phyloP scores from a whole-genome alignment of 495 filamentous ascomycete species.

The Talaromyces nanjingensis region DNA sequence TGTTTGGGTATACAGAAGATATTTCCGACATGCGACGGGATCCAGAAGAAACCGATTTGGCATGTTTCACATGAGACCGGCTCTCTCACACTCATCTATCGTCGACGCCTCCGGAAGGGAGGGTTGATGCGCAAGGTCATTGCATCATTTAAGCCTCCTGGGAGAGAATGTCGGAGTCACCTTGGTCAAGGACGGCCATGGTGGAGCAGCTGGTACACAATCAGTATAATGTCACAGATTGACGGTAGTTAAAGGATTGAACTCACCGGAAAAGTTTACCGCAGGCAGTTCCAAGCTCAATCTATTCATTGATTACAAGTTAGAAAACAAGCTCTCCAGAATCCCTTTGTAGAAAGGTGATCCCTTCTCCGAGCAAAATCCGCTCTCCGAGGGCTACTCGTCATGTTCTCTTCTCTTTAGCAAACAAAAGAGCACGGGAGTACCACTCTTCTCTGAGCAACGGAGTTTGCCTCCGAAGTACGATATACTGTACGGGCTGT shows the following conservation, averaged over 20 bases:
- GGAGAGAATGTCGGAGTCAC: slow-evolving; percentile 94
- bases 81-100: neutral
- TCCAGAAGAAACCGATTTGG: neutral
- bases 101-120: neutral
- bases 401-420: too few species aligned
- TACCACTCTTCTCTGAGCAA: slow-evolving; percentile 13
- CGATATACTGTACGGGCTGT: slow-evolving; percentile 1
- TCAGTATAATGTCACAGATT: neutral
- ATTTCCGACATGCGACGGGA: neutral
- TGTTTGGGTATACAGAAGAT: neutral
- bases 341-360: slow-evolving; percentile 28
- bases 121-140: neutral
- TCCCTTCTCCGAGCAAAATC: slow-evolving; percentile 33
- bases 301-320: slow-evolving; percentile 47
- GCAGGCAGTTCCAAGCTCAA: slow-evolving; percentile 91
- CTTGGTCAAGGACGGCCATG: slow-evolving; percentile 92
- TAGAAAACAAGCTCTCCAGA: slow-evolving; percentile 11
- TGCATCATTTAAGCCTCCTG: slow-evolving; percentile 10
- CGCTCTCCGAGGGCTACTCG: slow-evolving; percentile 78
- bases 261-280: slow-evolving; percentile 70
- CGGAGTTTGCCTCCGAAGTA: slow-evolving; percentile 14
- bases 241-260: neutral
- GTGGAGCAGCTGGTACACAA: slow-evolving; percentile 60
- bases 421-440: slow-evolving; percentile 7
- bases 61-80: neutral